These are phyloP conservation scores for Suillus spraguei DNA, from an alignment of 768 basidiomycete species.

Conservation along the genomic window DNA sequence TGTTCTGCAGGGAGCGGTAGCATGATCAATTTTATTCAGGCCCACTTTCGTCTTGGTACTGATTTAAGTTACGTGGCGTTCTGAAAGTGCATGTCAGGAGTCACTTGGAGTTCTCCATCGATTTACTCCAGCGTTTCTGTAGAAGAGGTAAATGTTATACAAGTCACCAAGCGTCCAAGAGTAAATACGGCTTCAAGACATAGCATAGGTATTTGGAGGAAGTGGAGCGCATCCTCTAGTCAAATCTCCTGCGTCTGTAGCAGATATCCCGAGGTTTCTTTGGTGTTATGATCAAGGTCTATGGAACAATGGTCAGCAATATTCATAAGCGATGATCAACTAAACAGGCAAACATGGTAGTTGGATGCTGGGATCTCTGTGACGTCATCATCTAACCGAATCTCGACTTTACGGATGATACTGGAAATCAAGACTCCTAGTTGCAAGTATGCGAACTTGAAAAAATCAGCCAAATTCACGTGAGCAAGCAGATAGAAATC, in stretches of 20 bases:
- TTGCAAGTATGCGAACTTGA: conserved; percentile 92
- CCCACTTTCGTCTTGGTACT: too few species aligned
- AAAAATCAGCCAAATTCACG: conserved; percentile 7
- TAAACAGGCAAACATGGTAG: conserved; percentile 71
- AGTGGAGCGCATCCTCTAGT: too few species aligned
- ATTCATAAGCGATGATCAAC: not conserved
- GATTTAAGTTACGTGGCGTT: too few species aligned
- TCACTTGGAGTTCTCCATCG: too few species aligned
- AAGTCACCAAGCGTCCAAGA: too few species aligned
- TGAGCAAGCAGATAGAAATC: not conserved
- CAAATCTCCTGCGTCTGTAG: conserved; percentile 73
- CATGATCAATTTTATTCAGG: too few species aligned
- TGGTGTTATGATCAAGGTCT: conserved; percentile 97
- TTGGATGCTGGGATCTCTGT: conserved; percentile 75
- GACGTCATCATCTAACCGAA: conserved; percentile 59
- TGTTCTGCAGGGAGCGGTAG: too few species aligned
- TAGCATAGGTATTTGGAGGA: too few species aligned
- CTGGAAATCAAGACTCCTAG: conserved; percentile 82
- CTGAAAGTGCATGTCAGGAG: too few species aligned
- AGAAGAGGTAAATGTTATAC: too few species aligned
- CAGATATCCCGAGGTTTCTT: conserved; percentile 64
- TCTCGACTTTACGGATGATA: conserved; percentile 73
- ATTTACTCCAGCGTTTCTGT: too few species aligned
- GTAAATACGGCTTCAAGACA: too few species aligned
- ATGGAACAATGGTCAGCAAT: conserved; percentile 11